phyloP scores from a whole-genome alignment of 345 rosid species.

The Mallotus nudiflorus region DNA sequence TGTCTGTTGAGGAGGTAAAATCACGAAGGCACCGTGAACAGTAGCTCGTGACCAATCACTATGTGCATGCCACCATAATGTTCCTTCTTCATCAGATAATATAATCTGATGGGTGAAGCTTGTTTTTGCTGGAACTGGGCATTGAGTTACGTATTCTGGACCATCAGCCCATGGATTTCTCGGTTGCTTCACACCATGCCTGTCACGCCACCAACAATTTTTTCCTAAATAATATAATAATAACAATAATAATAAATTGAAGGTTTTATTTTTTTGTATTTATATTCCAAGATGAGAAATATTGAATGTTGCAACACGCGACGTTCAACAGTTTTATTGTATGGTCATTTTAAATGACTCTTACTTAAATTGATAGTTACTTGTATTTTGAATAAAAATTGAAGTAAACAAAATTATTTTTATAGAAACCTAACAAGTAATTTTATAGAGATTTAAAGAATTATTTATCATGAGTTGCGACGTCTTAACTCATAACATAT shows the following conservation, averaged over 20 bases:
- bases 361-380: too few species aligned
- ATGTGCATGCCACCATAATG: slow-evolving; percentile 48
- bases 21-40: slow-evolving; percentile 38
- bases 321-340: too few species aligned
- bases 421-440: too few species aligned
- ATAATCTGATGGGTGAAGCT: slow-evolving; percentile 29
- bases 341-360: too few species aligned
- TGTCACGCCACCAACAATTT: slow-evolving; percentile 6
- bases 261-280: too few species aligned
- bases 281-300: too few species aligned
- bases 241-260: not conserved
- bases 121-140: slow-evolving; percentile 33
- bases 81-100: slow-evolving; percentile 34
- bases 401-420: too few species aligned
- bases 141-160: slow-evolving; percentile 46
- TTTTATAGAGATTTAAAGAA: too few species aligned
- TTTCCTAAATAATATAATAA: not conserved
- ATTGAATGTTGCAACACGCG: too few species aligned
- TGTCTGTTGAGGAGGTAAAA: slow-evolving; percentile 21
- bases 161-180: slow-evolving; percentile 48
- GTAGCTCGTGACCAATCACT: slow-evolving; percentile 44
- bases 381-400: not conserved
- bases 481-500: too few species aligned
- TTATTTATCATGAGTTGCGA: too few species aligned
- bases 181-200: slow-evolving; percentile 50